A percentile compares a stretch with the other conserved stretches of the same genome.
These are phyloP conservation scores for Helicostylum pulchrum DNA, from an alignment of 192 early-diverging fungal species.

Conservation along the genomic window DNA sequence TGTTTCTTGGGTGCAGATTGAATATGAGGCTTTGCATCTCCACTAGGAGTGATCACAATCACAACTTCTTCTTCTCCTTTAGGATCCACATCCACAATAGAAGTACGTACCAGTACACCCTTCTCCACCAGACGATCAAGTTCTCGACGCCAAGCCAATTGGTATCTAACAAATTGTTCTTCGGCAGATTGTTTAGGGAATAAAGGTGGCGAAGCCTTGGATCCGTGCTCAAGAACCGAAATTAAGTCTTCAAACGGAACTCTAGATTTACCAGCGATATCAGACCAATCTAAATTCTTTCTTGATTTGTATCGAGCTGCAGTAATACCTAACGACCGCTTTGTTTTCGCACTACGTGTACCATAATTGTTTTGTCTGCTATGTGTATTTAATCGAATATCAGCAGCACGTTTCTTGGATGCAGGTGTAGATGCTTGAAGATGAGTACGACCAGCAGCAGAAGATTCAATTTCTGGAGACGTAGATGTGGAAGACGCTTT, in stretches of 20 bases:
- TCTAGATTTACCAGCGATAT: slow-evolving; percentile 33
- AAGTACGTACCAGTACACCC: slow-evolving; percentile 61
- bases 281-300: slow-evolving; percentile 37
- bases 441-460: too few relatives aligned
- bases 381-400: neutral
- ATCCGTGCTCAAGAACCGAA: slow-evolving; percentile 58
- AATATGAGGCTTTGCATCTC: slow-evolving; percentile 52
- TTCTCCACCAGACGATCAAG: slow-evolving; percentile 69
- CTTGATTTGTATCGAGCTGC: slow-evolving; percentile 36
- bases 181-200: slow-evolving; percentile 70
- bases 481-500: too few relatives aligned
- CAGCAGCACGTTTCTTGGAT: neutral
- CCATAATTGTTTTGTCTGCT: slow-evolving; percentile 1
- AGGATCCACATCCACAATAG: slow-evolving; percentile 61
- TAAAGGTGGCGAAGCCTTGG: slow-evolving; percentile 54
- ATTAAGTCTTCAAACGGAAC: slow-evolving; percentile 60
- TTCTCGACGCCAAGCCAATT: slow-evolving; percentile 66
- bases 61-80: slow-evolving; percentile 66
- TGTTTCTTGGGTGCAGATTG: slow-evolving; percentile 74
- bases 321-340: slow-evolving; percentile 31
- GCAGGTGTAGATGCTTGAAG: too few relatives aligned
- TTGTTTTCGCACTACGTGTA: slow-evolving; percentile 5
- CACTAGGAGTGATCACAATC: slow-evolving; percentile 69
- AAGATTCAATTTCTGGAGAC: too few relatives aligned
- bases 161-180: slow-evolving; percentile 69